These are phyloP conservation scores for Cyclotella cryptica DNA, from an alignment of 108 stramenopile genomes.

Conservation along the genomic window DNA sequence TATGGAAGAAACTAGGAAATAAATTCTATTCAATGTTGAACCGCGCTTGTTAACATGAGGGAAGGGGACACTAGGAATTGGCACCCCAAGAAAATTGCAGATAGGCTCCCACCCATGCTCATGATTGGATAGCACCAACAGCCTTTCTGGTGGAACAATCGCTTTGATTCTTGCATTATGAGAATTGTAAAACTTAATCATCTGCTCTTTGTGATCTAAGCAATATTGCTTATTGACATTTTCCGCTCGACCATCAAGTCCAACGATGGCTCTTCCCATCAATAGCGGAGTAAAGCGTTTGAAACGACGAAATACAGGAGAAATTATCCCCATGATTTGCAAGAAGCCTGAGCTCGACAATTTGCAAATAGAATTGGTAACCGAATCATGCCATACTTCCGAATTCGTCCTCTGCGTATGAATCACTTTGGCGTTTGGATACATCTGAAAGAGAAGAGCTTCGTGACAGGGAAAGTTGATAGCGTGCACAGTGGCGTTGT, in stretches of 20 bases:
- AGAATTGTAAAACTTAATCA: conserved; percentile 20
- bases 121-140: conserved; percentile 51
- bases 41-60: conserved; percentile 40
- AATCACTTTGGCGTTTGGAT: conserved; percentile 56
- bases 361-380: conserved; percentile 23
- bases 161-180: conserved; percentile 29
- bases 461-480: conserved; percentile 3
- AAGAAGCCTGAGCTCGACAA: conserved; percentile 7
- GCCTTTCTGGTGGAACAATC: conserved; percentile 38
- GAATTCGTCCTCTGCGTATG: conserved; percentile 52
- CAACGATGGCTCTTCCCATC: conserved; percentile 30
- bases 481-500: conserved; percentile 40
- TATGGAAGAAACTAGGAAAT: too few relatives aligned
- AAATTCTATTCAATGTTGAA: too few relatives aligned
- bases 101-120: conserved; percentile 61
- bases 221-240: conserved; percentile 30
- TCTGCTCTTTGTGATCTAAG: conserved; percentile 1
- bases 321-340: conserved; percentile 42
- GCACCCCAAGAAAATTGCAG: conserved; percentile 47
- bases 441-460: conserved; percentile 33
- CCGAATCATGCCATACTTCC: conserved; percentile 31
- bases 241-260: conserved; percentile 15
- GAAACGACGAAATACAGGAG: conserved; percentile 28
- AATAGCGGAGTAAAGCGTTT: background rate
- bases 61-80: conserved; percentile 34